Evolutionary conservation across 169 alveolate species (phyloP).

Genomic region (Cryptosporidium muris): DNA sequence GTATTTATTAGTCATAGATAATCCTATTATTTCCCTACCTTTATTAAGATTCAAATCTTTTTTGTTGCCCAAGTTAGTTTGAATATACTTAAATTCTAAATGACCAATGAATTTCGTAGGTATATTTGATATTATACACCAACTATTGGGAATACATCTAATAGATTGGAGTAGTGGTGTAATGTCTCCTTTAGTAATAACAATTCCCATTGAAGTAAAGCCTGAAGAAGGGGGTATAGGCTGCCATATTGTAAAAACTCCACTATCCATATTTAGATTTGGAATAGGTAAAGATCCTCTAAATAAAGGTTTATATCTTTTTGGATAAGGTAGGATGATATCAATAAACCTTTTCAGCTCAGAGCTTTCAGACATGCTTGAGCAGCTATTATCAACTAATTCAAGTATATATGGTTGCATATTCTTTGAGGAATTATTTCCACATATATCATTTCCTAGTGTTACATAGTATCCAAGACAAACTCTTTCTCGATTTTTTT

Average conservation of each 20-base stretch:
- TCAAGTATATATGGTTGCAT: conserved; percentile 31
- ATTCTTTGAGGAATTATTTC: not conserved
- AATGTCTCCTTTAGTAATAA: conserved; percentile 43
- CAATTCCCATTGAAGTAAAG: conserved; percentile 28
- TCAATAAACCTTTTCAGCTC: conserved; percentile 41
- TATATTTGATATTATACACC: conserved; percentile 43
- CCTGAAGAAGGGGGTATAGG: conserved; percentile 46
- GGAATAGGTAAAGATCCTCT: conserved; percentile 38
- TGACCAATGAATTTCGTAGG: conserved; percentile 32
- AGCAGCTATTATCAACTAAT: conserved; percentile 37
- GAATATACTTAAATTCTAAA: not conserved
- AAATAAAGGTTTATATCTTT: conserved; percentile 49
- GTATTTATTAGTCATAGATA: not conserved
- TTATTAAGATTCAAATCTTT: not conserved
- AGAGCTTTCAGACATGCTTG: conserved; percentile 63
- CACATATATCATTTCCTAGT: not conserved
- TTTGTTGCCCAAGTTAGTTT: not conserved
- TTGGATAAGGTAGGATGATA: conserved; percentile 35
- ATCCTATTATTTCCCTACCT: too few relatives aligned
- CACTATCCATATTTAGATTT: conserved; percentile 18
- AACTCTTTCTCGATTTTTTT: conserved; percentile 42
- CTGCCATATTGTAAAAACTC: conserved; percentile 46
- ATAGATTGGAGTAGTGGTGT: conserved; percentile 1
- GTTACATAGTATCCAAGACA: conserved; percentile 50
- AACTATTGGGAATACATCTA: conserved; percentile 50